Base-by-base conservation (phyloP, 768 basidiomycete species). In the Podaxis sp. region DNA sequence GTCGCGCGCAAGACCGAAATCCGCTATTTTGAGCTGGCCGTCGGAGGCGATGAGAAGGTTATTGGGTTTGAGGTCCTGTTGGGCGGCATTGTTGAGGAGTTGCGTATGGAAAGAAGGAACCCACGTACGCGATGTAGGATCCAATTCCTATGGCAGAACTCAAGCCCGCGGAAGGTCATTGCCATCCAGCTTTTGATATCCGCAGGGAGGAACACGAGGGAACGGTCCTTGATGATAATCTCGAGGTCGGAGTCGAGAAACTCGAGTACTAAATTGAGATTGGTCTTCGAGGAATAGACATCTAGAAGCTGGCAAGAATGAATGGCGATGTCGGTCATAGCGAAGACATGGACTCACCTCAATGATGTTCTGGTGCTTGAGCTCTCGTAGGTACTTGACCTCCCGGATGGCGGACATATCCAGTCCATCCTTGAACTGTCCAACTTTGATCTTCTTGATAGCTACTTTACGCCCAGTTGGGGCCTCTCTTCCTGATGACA, bases 111-210 rank as follows among this genome's bases (percentile, higher is more conserved):
- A 61, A 2, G 17, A 22, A 51, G 59, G 59, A 61, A 54, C 15
- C 51, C 6, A 64, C 84, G 65, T 72, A 97, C 96, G 59, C 97
- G 85, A 76, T 99, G 97, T 24, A 99, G 80, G 59, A 98, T 85
- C 69, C 89, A 96, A 73, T 95, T 96, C 56, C 96, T 79, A 71
- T 99, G 97, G 68, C 97, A 98, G 73, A 97, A 98, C 75, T 98
- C 97, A n/a, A 99, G 81, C 2, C 97, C 97, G 43, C 95, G 87
- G 70, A 98, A 87, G 0, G 92, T 95, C 97, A 98, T 98, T 11
- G 93, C 91, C 86, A 97, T 93, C 96, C 97, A 99, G 65, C 91
- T 90, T 74, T 99, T 99, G 77, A 98, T 95, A 73, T 99, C 97
- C 1, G 93, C 93, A 3, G 93, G 91, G 36, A 95, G 80, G 73